These are phyloP conservation scores for Pythium vanterpoolii DNA, from an alignment of 352 stramenopile genomes.

Conservation along the genomic window DNA sequence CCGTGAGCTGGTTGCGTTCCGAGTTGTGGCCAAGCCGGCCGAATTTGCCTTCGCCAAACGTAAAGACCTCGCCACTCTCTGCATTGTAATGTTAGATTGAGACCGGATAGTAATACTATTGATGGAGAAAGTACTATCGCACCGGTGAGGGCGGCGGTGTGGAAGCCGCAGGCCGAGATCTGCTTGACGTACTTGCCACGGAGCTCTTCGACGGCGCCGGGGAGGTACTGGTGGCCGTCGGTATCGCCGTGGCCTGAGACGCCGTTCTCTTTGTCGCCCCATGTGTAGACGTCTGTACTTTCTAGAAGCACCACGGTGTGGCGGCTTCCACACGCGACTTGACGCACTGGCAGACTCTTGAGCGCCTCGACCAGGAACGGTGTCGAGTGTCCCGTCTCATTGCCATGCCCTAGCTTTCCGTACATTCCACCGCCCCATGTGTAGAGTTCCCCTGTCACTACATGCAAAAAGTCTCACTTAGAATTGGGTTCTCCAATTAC, in stretches of 20 bases:
- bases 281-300: constrained; percentile 90
- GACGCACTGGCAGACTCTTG: constrained; percentile 84
- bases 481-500: background rate
- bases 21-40: constrained; percentile 82
- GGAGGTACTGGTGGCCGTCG: constrained; percentile 94
- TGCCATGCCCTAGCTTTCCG: constrained; percentile 91
- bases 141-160: constrained; percentile 78
- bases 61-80: constrained; percentile 92
- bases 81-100: too few relatives aligned
- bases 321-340: constrained; percentile 93
- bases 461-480: background rate
- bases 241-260: constrained; percentile 93
- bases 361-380: constrained; percentile 93
- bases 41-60: constrained; percentile 91
- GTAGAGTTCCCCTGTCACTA: constrained; percentile 90
- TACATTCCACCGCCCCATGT: constrained; percentile 96
- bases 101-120: too few relatives aligned
- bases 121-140: too few relatives aligned
- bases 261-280: constrained; percentile 96
- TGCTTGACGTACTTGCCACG: constrained; percentile 85
- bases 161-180: constrained; percentile 87
- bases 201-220: constrained; percentile 88
- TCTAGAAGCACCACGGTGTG: constrained; percentile 92
- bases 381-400: constrained; percentile 92
- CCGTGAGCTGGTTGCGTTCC: constrained; percentile 77